A percentile compares a stretch with the other conserved stretches of the same genome.
These are phyloP conservation scores for Fusarium sp. DNA, from an alignment of 2,329 filamentous ascomycete species.

Conservation along the genomic window DNA sequence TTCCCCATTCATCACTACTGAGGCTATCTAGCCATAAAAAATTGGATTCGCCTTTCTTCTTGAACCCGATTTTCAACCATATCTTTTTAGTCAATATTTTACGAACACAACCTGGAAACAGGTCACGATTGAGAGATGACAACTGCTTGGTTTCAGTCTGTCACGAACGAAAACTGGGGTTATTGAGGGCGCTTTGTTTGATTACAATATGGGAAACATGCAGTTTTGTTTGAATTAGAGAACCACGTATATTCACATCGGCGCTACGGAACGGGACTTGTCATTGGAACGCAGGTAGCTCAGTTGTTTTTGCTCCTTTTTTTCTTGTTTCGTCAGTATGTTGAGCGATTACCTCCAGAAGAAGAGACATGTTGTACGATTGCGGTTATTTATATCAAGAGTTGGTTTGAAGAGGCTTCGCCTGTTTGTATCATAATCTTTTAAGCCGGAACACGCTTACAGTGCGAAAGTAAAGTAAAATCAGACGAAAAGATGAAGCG, in stretches of 20 bases:
- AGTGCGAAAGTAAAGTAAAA: constrained; percentile 10
- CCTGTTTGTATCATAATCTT: constrained; percentile 36
- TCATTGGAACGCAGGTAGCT: constrained; percentile 20
- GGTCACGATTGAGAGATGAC: constrained; percentile 32
- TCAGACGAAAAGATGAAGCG: constrained; percentile 16
- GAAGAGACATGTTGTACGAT: constrained; percentile 40
- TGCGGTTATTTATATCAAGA: constrained; percentile 13
- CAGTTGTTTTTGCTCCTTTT: constrained; percentile 7
- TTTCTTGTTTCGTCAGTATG: constrained; percentile 10
- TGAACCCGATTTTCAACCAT: constrained; percentile 46
- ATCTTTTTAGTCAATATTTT: constrained; percentile 48
- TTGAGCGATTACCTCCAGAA: constrained; percentile 15
- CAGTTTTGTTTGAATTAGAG: constrained; percentile 40
- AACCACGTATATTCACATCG: constrained; percentile 34
- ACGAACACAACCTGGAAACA: constrained; percentile 33
- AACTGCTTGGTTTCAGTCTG: constrained; percentile 40
- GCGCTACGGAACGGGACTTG: constrained; percentile 32
- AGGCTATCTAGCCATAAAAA: constrained; percentile 24
- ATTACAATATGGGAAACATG: constrained; percentile 24
- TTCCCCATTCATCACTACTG: constrained; percentile 4
- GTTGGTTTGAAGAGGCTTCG: background rate
- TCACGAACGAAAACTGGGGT: constrained; percentile 29
- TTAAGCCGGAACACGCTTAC: constrained; percentile 9
- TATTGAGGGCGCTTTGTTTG: constrained; percentile 30
- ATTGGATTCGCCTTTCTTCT: constrained; percentile 49